Base-by-base conservation (phyloP, 805 yeast genomes). In the Torulaspora maleeae region DNA sequence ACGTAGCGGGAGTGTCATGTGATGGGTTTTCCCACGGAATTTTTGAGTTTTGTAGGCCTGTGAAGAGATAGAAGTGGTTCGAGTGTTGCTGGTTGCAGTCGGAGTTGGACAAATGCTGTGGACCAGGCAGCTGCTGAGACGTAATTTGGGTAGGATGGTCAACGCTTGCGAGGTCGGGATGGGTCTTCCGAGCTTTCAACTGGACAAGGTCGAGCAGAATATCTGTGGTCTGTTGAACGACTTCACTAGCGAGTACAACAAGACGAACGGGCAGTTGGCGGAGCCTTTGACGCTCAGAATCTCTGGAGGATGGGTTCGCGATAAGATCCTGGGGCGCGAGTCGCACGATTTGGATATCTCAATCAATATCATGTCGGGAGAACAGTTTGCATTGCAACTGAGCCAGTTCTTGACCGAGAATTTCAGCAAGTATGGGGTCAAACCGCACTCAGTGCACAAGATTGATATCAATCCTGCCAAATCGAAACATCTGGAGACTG, bases 241-340 rank as follows among this genome's bases (percentile, higher is more conserved):
- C 38, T 65, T 54, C 41, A 53, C 59, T n/a, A 45, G 47, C 12
- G 49, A 58, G 9, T 65, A 62, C 41, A 63, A 63, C 36, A 15
- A 35, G 2, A 20, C 29, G 4, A 27, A 46, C 17, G 12, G 34
- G 17, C 19, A 43, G 8, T 27, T 13, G 10, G 17, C 37, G 13
- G 61, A 54, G 34, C 63, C 59, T 6, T 41, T 57, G 45, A 51
- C 41, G n/a, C 53, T 50, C 30, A 66, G 99, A 49, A 86, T 93
- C 53, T 90, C 97, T 0, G 99, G 99, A 28, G 99, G 99, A 0
- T 91, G 99, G 99, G 99, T 93, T 2, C 76, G 99, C 55, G 99
- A 93, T 64, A 93, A 93, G 67, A 70, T 93, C 24, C 70, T 93
- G 25, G 95, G 95, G 0, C 74, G 75, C 38, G 79, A 78, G 17